phyloP scores from a whole-genome alignment of 1,284 basidiomycete genomes.

The Heterobasidion parviporum region DNA sequence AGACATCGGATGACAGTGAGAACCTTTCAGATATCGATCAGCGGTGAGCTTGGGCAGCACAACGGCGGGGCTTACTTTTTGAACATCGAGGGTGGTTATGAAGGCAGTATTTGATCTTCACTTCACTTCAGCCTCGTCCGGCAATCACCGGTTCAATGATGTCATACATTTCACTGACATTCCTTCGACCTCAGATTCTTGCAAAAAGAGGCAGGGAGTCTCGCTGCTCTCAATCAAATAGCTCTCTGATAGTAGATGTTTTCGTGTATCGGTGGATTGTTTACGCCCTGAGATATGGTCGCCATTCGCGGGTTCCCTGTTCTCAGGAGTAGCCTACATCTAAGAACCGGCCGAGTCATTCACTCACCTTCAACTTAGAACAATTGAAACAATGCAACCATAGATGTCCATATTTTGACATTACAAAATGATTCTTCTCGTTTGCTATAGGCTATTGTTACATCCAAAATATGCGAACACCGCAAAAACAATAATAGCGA shows the following conservation, averaged over 20 bases:
- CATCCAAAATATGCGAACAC: slow-evolving; percentile 14
- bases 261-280: no score
- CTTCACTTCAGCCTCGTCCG: not conserved
- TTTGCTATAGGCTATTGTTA: slow-evolving; percentile 10
- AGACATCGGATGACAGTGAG: slow-evolving; percentile 78
- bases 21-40: slow-evolving; percentile 47
- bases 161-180: not conserved
- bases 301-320: no score
- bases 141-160: not conserved
- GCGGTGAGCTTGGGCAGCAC: not conserved
- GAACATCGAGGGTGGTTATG: slow-evolving; percentile 35
- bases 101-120: not conserved
- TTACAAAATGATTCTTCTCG: not conserved
- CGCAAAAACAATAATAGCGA: slow-evolving; percentile 12
- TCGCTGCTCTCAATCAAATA: no score
- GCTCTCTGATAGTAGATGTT: no score
- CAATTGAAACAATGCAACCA: not conserved
- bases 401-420: not conserved
- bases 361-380: not conserved
- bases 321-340: no score
- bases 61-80: slow-evolving; percentile 38
- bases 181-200: no score
- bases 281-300: no score
- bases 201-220: no score
- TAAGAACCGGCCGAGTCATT: not conserved